A percentile compares a stretch with the other conserved stretches of the same genome.
phyloP scores from a whole-genome alignment of 2,329 filamentous ascomycete species.

The Pseudomassariella vexata region DNA sequence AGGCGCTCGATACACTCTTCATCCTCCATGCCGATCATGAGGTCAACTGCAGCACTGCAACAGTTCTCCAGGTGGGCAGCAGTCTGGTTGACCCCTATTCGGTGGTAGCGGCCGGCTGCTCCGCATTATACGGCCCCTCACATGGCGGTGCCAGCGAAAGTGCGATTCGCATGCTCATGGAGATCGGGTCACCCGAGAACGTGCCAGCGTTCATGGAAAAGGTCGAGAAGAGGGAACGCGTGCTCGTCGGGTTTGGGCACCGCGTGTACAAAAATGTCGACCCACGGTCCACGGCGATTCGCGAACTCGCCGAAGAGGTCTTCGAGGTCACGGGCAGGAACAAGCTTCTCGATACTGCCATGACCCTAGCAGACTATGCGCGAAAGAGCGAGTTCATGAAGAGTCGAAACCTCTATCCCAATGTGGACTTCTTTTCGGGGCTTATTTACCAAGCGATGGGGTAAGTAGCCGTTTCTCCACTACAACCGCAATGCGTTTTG shows the following conservation, averaged over 20 bases:
- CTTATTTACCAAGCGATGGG: constrained; percentile 48
- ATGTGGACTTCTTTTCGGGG: constrained; percentile 47
- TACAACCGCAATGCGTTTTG: too few relatives aligned
- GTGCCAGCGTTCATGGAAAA: constrained; percentile 43
- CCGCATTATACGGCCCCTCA: constrained; percentile 49
- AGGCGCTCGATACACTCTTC: constrained; percentile 46
- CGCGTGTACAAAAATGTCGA: constrained; percentile 49
- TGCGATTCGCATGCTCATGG: constrained; percentile 47
- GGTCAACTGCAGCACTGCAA: constrained; percentile 51
- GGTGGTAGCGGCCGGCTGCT: constrained; percentile 44
- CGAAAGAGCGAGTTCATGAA: constrained; percentile 41
- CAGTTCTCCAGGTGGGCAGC: constrained; percentile 49
- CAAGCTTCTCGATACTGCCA: constrained; percentile 42
- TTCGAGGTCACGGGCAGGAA: constrained; percentile 45
- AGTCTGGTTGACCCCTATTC: constrained; percentile 51
- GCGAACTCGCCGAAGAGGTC: constrained; percentile 41
- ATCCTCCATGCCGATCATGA: constrained; percentile 55
- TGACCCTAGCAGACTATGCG: constrained; percentile 38
- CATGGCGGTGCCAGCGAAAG: constrained; percentile 56
- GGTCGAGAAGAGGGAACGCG: constrained; percentile 43
- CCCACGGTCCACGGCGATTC: constrained; percentile 44
- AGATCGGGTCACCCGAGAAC: constrained; percentile 43
- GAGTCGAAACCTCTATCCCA: constrained; percentile 42
- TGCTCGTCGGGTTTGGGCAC: constrained; percentile 51
- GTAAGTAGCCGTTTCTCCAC: too few relatives aligned